Base-by-base conservation (phyloP, 768 basidiomycete genomes). In the Cyclocybe cylindracea region DNA sequence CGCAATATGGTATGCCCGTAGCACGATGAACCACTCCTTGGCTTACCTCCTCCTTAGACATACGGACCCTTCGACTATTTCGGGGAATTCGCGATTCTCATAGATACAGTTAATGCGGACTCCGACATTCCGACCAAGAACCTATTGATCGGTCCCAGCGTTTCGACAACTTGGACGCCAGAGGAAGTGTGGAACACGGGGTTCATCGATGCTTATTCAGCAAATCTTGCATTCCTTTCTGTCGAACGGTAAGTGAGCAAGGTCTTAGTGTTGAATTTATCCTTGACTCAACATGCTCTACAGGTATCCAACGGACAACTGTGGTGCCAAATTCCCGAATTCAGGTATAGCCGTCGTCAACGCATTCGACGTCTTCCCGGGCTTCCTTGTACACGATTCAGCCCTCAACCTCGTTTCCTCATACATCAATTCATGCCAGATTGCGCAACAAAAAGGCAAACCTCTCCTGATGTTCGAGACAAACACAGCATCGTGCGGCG, bases 401-500 rank as follows among this genome's bases (percentile, higher is more conserved):
- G 81, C 79, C 0, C 66, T 70, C 40, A 63, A 50, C 34, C 69
- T 90, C 31, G 75, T 85, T 11, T 50, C 56, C 0, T 68, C 70
- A 18, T 91, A 87, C 63, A 57, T 82, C 13, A 73, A 70, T 46
- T 78, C 80, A 0, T 73, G 80, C 0, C 54, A 53, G 45, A 70
- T 73, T n/a, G 80, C 82, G 1, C 69, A 72, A 45, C 61, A 62
- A 0, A 67, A 67, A 31, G 65, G 68, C 1, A 76, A 79, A 55
- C 74, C 75, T 10, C 66, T 86, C 38, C 59, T 85, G 47, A 85
- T 87, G 83, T 75, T 87, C 54, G 86, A 88, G 65, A 85, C 83
- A 11, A 87, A 86, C 57, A 80, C 82, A 0, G 85, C 83, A 1
- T 81, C 79, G 14, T 87, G 85, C 65, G 84, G 84, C 65, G 85